Conservation (phyloP, 2,329 filamentous ascomycete species). For the Ustulina deusta region DNA sequence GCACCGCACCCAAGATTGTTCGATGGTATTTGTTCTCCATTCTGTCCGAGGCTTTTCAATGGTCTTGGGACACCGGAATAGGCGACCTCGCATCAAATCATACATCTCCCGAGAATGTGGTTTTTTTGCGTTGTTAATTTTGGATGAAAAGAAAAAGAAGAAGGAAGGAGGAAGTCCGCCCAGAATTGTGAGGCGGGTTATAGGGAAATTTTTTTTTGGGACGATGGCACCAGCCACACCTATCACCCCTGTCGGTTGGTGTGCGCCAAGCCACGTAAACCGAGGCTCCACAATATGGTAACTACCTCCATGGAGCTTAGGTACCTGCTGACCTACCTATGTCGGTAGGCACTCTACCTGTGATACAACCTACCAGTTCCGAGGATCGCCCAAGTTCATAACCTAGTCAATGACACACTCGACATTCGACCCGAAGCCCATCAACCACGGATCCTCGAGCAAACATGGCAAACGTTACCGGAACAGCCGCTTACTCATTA, state of each 20-base stretch:
- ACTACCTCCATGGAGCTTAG: background rate
- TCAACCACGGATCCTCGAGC: background rate
- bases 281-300: background rate
- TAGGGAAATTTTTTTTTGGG: constrained; percentile 18
- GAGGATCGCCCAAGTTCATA: constrained; percentile 19
- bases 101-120: constrained; percentile 60
- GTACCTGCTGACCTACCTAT: background rate
- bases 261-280: constrained; percentile 14
- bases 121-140: constrained; percentile 62
- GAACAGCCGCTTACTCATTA: constrained; percentile 55
- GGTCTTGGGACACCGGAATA: constrained; percentile 61
- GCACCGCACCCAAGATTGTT: constrained; percentile 72
- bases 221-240: constrained; percentile 36
- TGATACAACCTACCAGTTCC: constrained; percentile 6
- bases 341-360: background rate
- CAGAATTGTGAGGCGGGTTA: constrained; percentile 33
- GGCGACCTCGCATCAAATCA: constrained; percentile 61
- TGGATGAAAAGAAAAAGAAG: constrained; percentile 52
- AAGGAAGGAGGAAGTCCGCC: constrained; percentile 40
- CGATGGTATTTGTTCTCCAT: constrained; percentile 65
- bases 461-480: constrained; percentile 47
- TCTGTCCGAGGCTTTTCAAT: constrained; percentile 61
- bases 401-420: constrained; percentile 17
- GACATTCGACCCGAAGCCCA: background rate
- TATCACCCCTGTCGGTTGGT: background rate